These are phyloP conservation scores for Xylaria nigripes DNA, from an alignment of 495 filamentous ascomycete species.

Conservation along the genomic window DNA sequence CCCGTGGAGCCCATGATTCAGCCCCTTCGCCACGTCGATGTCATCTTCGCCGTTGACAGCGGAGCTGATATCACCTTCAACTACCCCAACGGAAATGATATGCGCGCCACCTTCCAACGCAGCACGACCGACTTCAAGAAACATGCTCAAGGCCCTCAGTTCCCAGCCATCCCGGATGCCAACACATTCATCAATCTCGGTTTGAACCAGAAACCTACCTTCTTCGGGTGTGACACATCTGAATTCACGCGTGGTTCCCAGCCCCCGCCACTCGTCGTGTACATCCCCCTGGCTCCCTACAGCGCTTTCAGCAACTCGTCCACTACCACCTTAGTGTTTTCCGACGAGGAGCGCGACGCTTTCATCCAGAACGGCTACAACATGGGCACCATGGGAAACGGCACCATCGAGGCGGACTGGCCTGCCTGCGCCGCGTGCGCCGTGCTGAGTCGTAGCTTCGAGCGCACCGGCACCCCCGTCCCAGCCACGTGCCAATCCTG, in stretches of 20 bases:
- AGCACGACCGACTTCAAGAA: conserved; percentile 35
- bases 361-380: conserved; percentile 82
- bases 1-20: conserved; percentile 82
- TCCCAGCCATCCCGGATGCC: conserved; percentile 72
- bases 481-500: conserved; percentile 64
- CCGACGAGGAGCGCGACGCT: conserved; percentile 54
- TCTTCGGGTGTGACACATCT: conserved; percentile 78
- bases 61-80: conserved; percentile 65
- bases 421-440: conserved; percentile 78
- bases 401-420: conserved; percentile 64
- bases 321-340: conserved; percentile 60
- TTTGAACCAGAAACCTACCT: conserved; percentile 76
- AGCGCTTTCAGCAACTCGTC: conserved; percentile 60
- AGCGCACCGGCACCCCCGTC: conserved; percentile 54
- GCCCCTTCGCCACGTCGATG: conserved; percentile 67
- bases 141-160: conserved; percentile 44
- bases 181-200: conserved; percentile 84
- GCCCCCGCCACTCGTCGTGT: conserved; percentile 67
- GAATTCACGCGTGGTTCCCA: conserved; percentile 49
- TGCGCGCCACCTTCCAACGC: conserved; percentile 75
- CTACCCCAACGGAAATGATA: conserved; percentile 83
- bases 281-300: conserved; percentile 85
- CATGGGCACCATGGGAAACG: conserved; percentile 72
- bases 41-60: conserved; percentile 85
- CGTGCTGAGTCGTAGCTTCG: conserved; percentile 61